phyloP scores from a whole-genome alignment of 2,329 filamentous ascomycete genomes.

The Scolecobasidium constrictum region DNA sequence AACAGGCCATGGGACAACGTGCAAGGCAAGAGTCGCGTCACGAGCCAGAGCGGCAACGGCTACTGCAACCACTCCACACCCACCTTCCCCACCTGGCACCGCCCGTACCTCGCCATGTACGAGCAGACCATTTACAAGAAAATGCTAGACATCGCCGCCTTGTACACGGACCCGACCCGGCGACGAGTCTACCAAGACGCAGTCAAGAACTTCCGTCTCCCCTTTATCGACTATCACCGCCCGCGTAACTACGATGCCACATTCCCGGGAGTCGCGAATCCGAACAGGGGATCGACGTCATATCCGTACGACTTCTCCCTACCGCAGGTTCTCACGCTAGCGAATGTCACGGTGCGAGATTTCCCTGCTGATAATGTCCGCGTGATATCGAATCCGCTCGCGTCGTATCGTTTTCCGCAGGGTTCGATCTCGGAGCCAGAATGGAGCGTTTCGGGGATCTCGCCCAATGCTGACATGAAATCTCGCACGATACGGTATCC shows the following conservation, averaged over 20 bases:
- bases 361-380: background rate
- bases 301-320: background rate
- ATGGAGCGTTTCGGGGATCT: background rate
- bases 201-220: background rate
- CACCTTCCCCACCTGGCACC: slow-evolving; percentile 76
- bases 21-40: background rate
- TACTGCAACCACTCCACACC: slow-evolving; percentile 72
- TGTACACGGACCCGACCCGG: background rate
- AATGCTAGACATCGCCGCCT: slow-evolving; percentile 18
- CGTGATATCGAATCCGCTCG: background rate
- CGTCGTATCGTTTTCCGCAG: background rate
- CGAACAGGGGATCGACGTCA: background rate
- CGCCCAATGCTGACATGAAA: background rate
- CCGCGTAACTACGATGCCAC: background rate
- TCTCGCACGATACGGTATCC: background rate
- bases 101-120: slow-evolving; percentile 60
- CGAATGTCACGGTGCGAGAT: background rate
- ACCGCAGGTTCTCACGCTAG: background rate
- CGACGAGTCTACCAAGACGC: background rate
- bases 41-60: slow-evolving; percentile 29
- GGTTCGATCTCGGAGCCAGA: background rate
- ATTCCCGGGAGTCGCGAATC: background rate
- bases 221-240: background rate
- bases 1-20: background rate
- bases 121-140: slow-evolving; percentile 34